Conservation (phyloP, 2,329 filamentous ascomycete species). For the Elsinoe batatas region DNA sequence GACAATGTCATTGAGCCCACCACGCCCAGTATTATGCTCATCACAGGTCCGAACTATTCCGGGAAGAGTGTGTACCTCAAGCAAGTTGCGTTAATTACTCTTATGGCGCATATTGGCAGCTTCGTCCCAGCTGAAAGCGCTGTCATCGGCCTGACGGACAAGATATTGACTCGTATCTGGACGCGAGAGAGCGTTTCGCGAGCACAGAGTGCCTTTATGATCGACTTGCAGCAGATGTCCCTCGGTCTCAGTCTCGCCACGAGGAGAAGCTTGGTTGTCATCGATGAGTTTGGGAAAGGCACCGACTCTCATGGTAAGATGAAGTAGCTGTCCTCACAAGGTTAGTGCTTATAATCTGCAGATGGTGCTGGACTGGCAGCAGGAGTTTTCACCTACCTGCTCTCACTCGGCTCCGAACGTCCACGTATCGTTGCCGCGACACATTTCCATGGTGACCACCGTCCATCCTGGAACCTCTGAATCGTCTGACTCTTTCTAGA, state of each 20-base stretch:
- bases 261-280: slow-evolving; percentile 65
- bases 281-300: slow-evolving; percentile 82
- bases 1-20: slow-evolving; percentile 14
- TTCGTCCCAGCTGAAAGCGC: slow-evolving; percentile 76
- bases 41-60: slow-evolving; percentile 93
- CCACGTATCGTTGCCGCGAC: slow-evolving; percentile 55
- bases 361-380: slow-evolving; percentile 57
- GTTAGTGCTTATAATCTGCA: slow-evolving; percentile 18
- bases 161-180: slow-evolving; percentile 76
- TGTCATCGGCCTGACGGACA: slow-evolving; percentile 78
- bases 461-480: neutral
- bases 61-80: slow-evolving; percentile 96
- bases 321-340: slow-evolving; percentile 4
- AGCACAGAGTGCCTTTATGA: slow-evolving; percentile 60
- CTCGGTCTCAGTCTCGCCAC: slow-evolving; percentile 68
- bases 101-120: slow-evolving; percentile 84
- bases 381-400: slow-evolving; percentile 49
- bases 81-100: slow-evolving; percentile 82
- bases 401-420: slow-evolving; percentile 38
- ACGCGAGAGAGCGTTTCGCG: slow-evolving; percentile 60
- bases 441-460: slow-evolving; percentile 49
- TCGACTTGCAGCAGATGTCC: slow-evolving; percentile 79
- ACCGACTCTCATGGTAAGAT: slow-evolving; percentile 46
- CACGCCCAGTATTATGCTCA: slow-evolving; percentile 58
- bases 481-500: slow-evolving; percentile 35